A percentile compares a stretch with the other conserved stretches of the same genome.
phyloP scores from a whole-genome alignment of 106 monocot genomes.

The Agapanthus africanus region DNA sequence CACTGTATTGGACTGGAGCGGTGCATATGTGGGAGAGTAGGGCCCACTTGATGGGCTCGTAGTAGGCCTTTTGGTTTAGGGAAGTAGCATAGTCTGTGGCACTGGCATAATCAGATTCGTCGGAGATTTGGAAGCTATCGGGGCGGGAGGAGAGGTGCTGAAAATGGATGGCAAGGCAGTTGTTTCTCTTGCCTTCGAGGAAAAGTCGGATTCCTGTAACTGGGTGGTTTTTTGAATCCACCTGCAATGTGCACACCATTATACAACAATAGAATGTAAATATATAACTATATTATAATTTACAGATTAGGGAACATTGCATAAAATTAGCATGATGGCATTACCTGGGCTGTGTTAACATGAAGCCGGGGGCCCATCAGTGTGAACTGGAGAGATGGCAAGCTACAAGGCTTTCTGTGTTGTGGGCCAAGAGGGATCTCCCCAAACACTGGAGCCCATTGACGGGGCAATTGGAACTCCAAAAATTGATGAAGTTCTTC shows the following conservation, averaged over 20 bases:
- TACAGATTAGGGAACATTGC: no score
- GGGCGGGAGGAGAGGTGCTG: slow-evolving; percentile 63
- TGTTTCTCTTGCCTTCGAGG: slow-evolving; percentile 57
- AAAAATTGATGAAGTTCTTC: slow-evolving; percentile 75
- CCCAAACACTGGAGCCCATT: slow-evolving; percentile 71
- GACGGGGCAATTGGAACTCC: slow-evolving; percentile 68
- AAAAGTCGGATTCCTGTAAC: slow-evolving; percentile 69
- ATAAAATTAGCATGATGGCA: background rate
- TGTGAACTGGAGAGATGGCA: slow-evolving; percentile 63
- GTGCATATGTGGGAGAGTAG: slow-evolving; percentile 67
- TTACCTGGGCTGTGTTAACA: slow-evolving; percentile 52
- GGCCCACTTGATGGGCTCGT: slow-evolving; percentile 53
- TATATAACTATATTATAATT: background rate
- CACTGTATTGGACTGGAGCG: slow-evolving; percentile 46
- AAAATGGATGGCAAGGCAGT: slow-evolving; percentile 62
- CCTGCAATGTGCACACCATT: slow-evolving; percentile 19
- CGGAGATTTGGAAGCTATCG: slow-evolving; percentile 26
- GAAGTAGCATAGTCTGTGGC: background rate
- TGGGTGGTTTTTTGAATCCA: slow-evolving; percentile 49
- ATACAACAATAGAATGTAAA: background rate
- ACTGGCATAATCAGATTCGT: slow-evolving; percentile 14
- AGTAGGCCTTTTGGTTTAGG: slow-evolving; percentile 27
- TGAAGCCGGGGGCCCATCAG: slow-evolving; percentile 57
- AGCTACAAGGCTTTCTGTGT: slow-evolving; percentile 24
- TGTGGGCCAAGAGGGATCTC: slow-evolving; percentile 61